Evolutionary conservation across 805 yeast genomes (phyloP), one percentile per base, ranked within the genome.

Genomic region (Kurtzmaniella fragi): DNA sequence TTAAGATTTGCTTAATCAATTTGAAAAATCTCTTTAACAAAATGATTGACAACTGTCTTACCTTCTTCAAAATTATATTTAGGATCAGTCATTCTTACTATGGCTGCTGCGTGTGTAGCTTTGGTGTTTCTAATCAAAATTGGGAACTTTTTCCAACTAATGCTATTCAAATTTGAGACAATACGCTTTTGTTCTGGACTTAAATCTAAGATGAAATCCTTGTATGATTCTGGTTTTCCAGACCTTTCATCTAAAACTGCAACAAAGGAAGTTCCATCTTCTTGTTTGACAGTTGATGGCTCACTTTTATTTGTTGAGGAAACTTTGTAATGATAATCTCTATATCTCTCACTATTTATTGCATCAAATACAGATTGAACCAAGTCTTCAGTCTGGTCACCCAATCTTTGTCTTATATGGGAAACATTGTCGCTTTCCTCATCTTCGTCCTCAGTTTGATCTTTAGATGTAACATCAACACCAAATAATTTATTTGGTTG

Each of bases 21-120:
- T 31, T 42, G 33, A 43, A 66, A 59, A 3, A 55, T 57, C 39
- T 62, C 56, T 2, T 71, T 62, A 8, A 81, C 60, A 71, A 84
- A 82, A 56, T 86, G 95, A 31, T 59, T 61, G 20, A 86, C 73
- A 4, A 83, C 86, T 2, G 67, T 54, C 49, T 78, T 74, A 1
- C 96, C 96, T 57, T 87, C 95, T 27, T 60, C 75, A 45, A 82
- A 80, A 8, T 35, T 29, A 14, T 20, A 36, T 15, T 12, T 14
- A 9, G 71, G 70, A 9, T 70, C 68, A 25, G 73, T 75, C 17
- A 63, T 62, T 36, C 95, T 71, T 32, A 81, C 85, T 42, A 87
- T 84, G 2, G 87, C 81, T 1, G 93, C 95, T 1, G 95, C 87
- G 53, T 87, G 96, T 1, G 95, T 75, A 32, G 80, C 75, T 35